Evolutionary conservation across 768 basidiomycete species (phyloP), one percentile per base, ranked within the genome.

Genomic region (Trametes meyenii): DNA sequence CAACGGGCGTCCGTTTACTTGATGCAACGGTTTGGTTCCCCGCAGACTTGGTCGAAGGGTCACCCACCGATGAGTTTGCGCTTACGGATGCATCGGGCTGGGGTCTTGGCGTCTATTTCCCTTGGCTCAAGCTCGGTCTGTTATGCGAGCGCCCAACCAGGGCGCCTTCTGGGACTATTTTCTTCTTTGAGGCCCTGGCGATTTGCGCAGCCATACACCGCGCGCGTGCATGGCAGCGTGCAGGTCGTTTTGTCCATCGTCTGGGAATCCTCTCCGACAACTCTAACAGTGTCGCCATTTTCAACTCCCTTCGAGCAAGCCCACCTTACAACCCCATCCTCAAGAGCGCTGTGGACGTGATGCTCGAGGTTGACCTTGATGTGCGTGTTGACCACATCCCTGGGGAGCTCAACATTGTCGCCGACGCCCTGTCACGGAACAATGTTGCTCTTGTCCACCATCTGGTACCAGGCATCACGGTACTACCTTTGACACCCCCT

Each of bases 231-330:
- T 24, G 21, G 19, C 21, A 13, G 21, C 23, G 4, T 26, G 44
- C n/a, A 7, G 38, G 16, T 5, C 21, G 24, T 33, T 24, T 39
- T 21, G 40, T 43, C 4, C 24, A 12, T 4, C 50, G 38, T 12
- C 36, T 52, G n/a, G 52, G 39, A 1, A 43, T 53, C 12, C 21
- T 43, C 62, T 59, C 67, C 19, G 70, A 75, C 56, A 74, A 67
- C 50, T 16, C 40, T 21, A 70, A 74, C 61, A 65, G 70, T 14
- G 72, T 72, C 2, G 48, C 66, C 2, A 64, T 71, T 14, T 73
- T 73, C 60, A 51, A 64, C 57, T 62, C 70, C 0, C 56, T 73
- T 2, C 36, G 57, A 17, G 71, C 68, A 0, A 13, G 1, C 0
- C 60, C 58, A 0, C 8, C 24, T 2, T 71, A 24, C 23, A 46